phyloP scores from a whole-genome alignment of 163 green algal species.

The Coccomyxa subellipsoidea region DNA sequence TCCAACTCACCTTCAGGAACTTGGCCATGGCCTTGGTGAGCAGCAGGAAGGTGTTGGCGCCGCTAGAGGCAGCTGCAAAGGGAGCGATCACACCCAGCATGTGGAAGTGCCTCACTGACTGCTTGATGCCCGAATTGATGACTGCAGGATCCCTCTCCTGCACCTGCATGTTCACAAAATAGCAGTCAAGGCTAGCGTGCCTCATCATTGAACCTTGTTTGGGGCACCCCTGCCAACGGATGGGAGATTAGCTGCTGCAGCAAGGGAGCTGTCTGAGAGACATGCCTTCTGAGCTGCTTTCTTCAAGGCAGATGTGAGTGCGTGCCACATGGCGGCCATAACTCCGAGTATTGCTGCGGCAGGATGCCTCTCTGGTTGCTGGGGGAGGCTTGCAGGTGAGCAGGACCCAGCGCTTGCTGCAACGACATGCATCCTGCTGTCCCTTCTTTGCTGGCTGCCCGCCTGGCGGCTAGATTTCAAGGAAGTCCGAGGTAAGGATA shows the following conservation, averaged over 20 bases:
- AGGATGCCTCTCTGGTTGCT: neutral
- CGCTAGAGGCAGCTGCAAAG: neutral
- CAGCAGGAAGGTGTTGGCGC: slow-evolving; percentile 13
- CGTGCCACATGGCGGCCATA: neutral
- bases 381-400: neutral
- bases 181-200: too few relatives aligned
- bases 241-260: neutral
- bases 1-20: neutral
- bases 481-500: neutral
- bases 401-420: neutral
- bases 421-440: neutral
- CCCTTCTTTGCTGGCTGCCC: neutral
- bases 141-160: neutral
- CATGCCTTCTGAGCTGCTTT: neutral
- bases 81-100: slow-evolving; percentile 4
- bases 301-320: neutral
- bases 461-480: too few relatives aligned
- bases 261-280: neutral
- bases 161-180: neutral
- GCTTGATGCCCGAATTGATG: neutral
- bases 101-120: neutral
- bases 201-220: too few relatives aligned
- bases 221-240: too few relatives aligned
- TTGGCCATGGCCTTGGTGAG: slow-evolving; percentile 12
- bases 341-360: neutral